phyloP scores from a whole-genome alignment of 805 yeast genomes.

The Candida yuanshanica region DNA sequence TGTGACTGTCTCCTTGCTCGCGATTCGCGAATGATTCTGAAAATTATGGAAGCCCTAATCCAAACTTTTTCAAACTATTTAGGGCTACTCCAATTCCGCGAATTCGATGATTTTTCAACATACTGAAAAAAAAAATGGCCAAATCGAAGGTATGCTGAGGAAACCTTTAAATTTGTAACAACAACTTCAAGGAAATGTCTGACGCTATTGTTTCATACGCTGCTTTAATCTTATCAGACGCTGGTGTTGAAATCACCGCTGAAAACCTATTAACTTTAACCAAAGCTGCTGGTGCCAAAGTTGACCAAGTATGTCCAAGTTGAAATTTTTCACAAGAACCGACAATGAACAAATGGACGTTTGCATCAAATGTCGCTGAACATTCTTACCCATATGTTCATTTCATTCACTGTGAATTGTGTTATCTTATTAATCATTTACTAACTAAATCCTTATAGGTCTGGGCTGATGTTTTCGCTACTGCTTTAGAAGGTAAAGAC shows the following conservation, averaged over 20 bases:
- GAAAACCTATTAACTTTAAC: slow-evolving; percentile 72
- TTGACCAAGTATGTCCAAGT: slow-evolving; percentile 41
- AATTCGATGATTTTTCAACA: neutral
- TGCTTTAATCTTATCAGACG: slow-evolving; percentile 96
- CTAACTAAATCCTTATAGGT: slow-evolving; percentile 31
- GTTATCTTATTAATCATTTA: neutral
- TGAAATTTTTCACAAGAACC: neutral
- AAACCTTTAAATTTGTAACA: neutral
- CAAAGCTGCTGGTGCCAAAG: slow-evolving; percentile 71
- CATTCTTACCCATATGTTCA: no score
- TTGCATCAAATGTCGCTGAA: no score
- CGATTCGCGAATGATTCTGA: neutral
- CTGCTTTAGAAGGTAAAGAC: slow-evolving; percentile 78
- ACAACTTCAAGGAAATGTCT: slow-evolving; percentile 52
- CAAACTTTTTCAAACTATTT: neutral
- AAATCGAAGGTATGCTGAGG: neutral
- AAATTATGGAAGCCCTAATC: neutral
- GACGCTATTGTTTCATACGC: slow-evolving; percentile 97
- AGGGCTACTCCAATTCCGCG: neutral
- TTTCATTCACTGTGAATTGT: neutral
- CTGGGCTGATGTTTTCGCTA: slow-evolving; percentile 80
- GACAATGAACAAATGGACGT: neutral
- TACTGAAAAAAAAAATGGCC: neutral
- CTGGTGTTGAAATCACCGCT: slow-evolving; percentile 88
- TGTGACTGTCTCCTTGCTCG: neutral